phyloP scores from a whole-genome alignment of 441 rosid genomes.

The Lepidium campestre region DNA sequence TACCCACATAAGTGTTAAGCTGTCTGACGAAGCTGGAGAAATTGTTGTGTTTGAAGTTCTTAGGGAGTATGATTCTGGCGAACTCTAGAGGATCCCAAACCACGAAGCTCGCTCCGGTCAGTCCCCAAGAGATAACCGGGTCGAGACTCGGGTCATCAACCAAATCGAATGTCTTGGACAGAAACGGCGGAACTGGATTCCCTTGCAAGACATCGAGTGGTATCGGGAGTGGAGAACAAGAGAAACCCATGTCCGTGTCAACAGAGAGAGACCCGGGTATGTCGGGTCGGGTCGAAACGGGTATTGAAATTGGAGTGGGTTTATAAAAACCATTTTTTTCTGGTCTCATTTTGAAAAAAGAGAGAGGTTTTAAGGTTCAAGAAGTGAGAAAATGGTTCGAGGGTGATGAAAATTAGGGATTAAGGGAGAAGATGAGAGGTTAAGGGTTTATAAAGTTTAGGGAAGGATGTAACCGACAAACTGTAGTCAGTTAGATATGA shows the following conservation, averaged over 20 bases:
- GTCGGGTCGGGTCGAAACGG: conserved; percentile 12
- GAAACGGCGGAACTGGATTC: conserved; percentile 59
- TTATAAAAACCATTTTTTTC: conserved; percentile 32
- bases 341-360: conserved; percentile 29
- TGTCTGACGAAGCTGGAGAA: conserved; percentile 80
- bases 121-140: conserved; percentile 60
- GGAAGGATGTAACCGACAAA: conserved; percentile 44
- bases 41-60: conserved; percentile 67
- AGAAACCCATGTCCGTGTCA: conserved; percentile 20
- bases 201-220: conserved; percentile 61
- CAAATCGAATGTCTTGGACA: conserved; percentile 59
- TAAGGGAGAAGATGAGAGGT: neutral
- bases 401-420: too few relatives aligned
- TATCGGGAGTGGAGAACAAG: conserved; percentile 36
- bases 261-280: conserved; percentile 15
- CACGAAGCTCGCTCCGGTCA: conserved; percentile 54
- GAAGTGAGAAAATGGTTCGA: neutral
- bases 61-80: conserved; percentile 49
- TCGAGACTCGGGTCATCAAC: conserved; percentile 51
- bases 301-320: conserved; percentile 23
- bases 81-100: conserved; percentile 70
- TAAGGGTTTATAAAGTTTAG: conserved; percentile 25
- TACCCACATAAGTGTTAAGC: conserved; percentile 81
- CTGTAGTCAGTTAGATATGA: conserved; percentile 21
- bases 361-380: neutral